These are phyloP conservation scores for Fomitopsis palustris DNA, from an alignment of 1,284 basidiomycete genomes.

Conservation along the genomic window DNA sequence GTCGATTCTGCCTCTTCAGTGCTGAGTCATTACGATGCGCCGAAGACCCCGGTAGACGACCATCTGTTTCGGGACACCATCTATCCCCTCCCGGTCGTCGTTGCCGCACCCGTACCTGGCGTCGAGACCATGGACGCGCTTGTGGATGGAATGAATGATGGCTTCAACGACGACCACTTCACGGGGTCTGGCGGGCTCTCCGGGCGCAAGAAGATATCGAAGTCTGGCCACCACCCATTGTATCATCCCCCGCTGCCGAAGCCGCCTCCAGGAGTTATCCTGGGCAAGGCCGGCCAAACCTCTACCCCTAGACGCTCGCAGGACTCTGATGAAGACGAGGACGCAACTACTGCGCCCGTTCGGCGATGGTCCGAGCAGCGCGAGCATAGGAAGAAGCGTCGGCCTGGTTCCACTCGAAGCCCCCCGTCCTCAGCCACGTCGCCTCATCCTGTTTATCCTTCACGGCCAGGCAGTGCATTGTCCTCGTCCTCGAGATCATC, in stretches of 20 bases:
- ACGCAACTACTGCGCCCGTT: conserved; percentile 22
- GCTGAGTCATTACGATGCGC: conserved; percentile 54
- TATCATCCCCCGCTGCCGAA: conserved; percentile 78
- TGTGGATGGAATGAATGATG: conserved; percentile 79
- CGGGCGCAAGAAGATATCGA: conserved; percentile 46
- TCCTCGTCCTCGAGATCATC: conserved; percentile 1
- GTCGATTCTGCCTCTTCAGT: conserved; percentile 64
- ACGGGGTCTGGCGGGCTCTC: conserved; percentile 38
- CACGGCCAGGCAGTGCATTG: conserved; percentile 5
- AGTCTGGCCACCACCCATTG: conserved; percentile 51
- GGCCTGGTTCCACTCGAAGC: conserved; percentile 12
- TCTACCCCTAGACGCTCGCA: conserved; percentile 32
- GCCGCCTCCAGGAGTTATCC: conserved; percentile 74
- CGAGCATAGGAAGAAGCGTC: conserved; percentile 10
- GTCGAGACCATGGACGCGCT: conserved; percentile 84
- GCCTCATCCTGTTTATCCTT: conserved; percentile 3
- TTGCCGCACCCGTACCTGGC: conserved; percentile 70
- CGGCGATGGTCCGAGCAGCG: conserved; percentile 12
- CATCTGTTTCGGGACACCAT: conserved; percentile 40
- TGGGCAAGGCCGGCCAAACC: conserved; percentile 58
- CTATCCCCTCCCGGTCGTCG: conserved; percentile 59
- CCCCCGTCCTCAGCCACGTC: conserved; percentile 10
- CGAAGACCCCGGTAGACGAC: conserved; percentile 62
- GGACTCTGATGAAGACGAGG: conserved; percentile 48
- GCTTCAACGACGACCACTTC: conserved; percentile 46